Conservation (phyloP, 352 stramenopile species). For the Pythium plurisporium region DNA sequence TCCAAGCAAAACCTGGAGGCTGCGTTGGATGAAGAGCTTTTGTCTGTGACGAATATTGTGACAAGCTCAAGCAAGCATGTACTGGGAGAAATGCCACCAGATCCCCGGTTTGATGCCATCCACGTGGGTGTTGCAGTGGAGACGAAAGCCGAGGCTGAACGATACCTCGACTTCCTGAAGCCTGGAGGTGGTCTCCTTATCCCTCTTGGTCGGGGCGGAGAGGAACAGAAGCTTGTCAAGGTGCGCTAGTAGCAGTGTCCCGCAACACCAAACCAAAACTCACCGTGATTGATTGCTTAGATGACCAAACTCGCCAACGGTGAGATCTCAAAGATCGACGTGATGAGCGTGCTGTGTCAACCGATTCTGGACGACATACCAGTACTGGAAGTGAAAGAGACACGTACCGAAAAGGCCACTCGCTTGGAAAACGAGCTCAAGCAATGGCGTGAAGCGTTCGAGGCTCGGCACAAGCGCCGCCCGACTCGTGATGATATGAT, state of each 20-base stretch:
- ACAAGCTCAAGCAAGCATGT: constrained; percentile 43
- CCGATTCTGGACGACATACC: constrained; percentile 64
- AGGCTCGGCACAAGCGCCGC: constrained; percentile 39
- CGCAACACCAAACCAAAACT: neutral
- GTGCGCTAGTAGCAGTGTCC: constrained; percentile 12
- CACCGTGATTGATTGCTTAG: constrained; percentile 9
- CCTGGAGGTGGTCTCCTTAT: constrained; percentile 67
- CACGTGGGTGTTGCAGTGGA: constrained; percentile 78
- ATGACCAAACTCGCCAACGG: constrained; percentile 67
- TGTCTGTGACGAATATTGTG: constrained; percentile 40
- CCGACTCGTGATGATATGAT: constrained; percentile 70
- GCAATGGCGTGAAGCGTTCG: constrained; percentile 64
- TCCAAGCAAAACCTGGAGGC: constrained; percentile 56
- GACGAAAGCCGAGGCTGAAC: constrained; percentile 66
- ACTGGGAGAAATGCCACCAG: constrained; percentile 25
- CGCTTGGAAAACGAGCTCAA: constrained; percentile 58
- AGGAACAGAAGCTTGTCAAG: constrained; percentile 83
- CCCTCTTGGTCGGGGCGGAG: constrained; percentile 45
- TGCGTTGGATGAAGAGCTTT: constrained; percentile 33
- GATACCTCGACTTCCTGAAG: constrained; percentile 63
- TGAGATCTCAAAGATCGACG: constrained; percentile 52
- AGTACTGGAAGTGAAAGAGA: constrained; percentile 43
- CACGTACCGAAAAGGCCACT: constrained; percentile 47
- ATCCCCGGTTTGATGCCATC: constrained; percentile 62
- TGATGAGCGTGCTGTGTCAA: constrained; percentile 86